A percentile compares a stretch with the other conserved stretches of the same genome.
Evolutionary conservation across 2,329 filamentous ascomycete genomes (phyloP).

Genomic region (Coniella vitis): DNA sequence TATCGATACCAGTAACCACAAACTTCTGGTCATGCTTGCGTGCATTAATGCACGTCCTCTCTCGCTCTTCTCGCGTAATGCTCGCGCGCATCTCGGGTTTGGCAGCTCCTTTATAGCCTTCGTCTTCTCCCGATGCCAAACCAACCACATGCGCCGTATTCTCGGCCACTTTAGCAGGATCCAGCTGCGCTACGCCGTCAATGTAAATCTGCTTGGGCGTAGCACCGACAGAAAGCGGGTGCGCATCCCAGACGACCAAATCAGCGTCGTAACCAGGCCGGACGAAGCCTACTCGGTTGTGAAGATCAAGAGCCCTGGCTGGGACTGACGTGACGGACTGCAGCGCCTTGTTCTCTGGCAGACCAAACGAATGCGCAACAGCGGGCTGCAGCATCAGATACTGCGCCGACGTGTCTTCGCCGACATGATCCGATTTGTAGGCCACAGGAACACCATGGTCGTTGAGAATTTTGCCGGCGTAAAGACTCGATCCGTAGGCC

Average conservation of each 20-base stretch:
- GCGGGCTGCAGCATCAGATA: conserved; percentile 36
- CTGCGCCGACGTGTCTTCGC: conserved; percentile 30
- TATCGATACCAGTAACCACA: conserved; percentile 31
- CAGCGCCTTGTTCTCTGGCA: conserved; percentile 33
- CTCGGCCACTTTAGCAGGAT: conserved; percentile 25
- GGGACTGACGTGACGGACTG: conserved; percentile 39
- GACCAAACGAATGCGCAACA: conserved; percentile 34
- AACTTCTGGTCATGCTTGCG: conserved; percentile 21
- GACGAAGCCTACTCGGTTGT: conserved; percentile 36
- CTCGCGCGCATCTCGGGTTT: conserved; percentile 22
- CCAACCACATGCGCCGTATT: conserved; percentile 16
- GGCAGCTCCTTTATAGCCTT: not conserved
- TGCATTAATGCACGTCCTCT: conserved; percentile 22
- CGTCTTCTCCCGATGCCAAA: not conserved
- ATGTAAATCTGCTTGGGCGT: conserved; percentile 41
- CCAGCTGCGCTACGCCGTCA: conserved; percentile 33
- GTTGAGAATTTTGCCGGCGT: conserved; percentile 32
- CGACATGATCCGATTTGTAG: conserved; percentile 35
- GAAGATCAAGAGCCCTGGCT: conserved; percentile 35
- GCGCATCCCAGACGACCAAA: conserved; percentile 41
- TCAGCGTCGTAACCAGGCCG: conserved; percentile 42
- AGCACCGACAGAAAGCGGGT: conserved; percentile 38
- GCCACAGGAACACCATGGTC: conserved; percentile 34
- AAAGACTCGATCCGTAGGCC: conserved; percentile 33
- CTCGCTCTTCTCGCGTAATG: conserved; percentile 18